Percentiles rank a stretch among this genome's conserved stretches.
Evolutionary conservation across 129 eudicot species (phyloP).

Genomic region (Apium graveolens): DNA sequence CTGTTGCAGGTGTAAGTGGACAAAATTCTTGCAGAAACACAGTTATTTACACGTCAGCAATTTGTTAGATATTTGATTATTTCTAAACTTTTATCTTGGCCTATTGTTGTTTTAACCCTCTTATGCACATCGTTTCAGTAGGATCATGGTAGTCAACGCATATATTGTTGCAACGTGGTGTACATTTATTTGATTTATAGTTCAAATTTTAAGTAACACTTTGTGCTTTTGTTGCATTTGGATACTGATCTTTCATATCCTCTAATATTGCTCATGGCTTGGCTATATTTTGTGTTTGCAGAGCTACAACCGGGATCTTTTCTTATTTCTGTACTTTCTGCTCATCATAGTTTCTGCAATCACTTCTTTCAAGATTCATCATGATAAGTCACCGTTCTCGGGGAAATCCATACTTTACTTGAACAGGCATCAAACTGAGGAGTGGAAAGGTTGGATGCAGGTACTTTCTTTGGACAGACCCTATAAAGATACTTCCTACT

Average conservation of each 20-base stretch:
- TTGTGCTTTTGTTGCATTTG: not conserved
- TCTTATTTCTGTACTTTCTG: slow-evolving; percentile 72
- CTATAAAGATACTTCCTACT: not conserved
- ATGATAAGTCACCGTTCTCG: slow-evolving; percentile 71
- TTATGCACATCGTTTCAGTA: not conserved
- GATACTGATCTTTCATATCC: not conserved
- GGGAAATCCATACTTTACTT: slow-evolving; percentile 76
- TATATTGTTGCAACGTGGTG: not conserved
- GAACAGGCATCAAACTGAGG: slow-evolving; percentile 94
- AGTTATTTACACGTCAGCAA: not conserved
- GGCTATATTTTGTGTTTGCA: not conserved
- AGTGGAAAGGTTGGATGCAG: slow-evolving; percentile 99
- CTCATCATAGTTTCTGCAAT: slow-evolving; percentile 74
- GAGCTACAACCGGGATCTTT: slow-evolving; percentile 59
- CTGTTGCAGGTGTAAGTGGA: not conserved
- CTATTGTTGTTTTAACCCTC: not conserved
- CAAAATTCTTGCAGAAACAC: not conserved
- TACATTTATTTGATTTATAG: not conserved
- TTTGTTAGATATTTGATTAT: too few relatives aligned
- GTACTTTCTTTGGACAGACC: slow-evolving; percentile 18
- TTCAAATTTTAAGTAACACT: not conserved
- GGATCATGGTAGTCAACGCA: not conserved
- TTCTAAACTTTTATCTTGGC: too few relatives aligned
- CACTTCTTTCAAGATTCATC: slow-evolving; percentile 74
- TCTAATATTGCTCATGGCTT: not conserved